Evolutionary conservation across 2,329 filamentous ascomycete genomes (phyloP).

Genomic region (Stachybotrys chlorohalonatus): DNA sequence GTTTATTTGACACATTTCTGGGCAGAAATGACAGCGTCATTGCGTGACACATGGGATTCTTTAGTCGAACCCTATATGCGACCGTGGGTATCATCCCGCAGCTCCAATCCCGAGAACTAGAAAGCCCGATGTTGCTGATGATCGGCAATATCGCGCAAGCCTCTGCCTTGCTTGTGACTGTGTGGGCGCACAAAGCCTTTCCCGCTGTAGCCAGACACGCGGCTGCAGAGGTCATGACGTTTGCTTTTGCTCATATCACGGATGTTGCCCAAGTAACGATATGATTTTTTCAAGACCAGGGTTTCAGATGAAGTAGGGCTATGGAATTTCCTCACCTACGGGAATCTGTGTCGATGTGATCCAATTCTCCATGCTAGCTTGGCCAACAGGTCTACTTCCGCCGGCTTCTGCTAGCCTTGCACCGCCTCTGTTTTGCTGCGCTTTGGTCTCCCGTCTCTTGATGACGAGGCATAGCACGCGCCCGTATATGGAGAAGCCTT

Average conservation of each 20-base stretch:
- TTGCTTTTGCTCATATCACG: no score
- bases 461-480: slow-evolving; percentile 87
- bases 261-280: neutral
- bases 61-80: neutral
- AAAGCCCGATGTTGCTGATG: neutral
- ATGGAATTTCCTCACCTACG: slow-evolving; percentile 19
- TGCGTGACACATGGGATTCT: neutral
- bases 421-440: slow-evolving; percentile 18
- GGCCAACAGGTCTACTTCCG: slow-evolving; percentile 34
- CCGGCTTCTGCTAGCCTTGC: slow-evolving; percentile 14
- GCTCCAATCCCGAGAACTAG: neutral
- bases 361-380: slow-evolving; percentile 77
- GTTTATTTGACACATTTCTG: neutral
- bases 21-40: neutral
- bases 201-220: no score
- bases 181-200: no score
- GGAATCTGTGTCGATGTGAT: slow-evolving; percentile 69
- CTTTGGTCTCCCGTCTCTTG: slow-evolving; percentile 55
- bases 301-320: neutral
- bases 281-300: neutral
- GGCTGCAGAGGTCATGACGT: no score
- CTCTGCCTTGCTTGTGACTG: no score
- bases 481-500: slow-evolving; percentile 93
- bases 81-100: neutral
- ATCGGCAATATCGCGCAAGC: neutral